These are phyloP conservation scores for Potentilla sterilis DNA, from an alignment of 306 rosid species.

Conservation along the genomic window DNA sequence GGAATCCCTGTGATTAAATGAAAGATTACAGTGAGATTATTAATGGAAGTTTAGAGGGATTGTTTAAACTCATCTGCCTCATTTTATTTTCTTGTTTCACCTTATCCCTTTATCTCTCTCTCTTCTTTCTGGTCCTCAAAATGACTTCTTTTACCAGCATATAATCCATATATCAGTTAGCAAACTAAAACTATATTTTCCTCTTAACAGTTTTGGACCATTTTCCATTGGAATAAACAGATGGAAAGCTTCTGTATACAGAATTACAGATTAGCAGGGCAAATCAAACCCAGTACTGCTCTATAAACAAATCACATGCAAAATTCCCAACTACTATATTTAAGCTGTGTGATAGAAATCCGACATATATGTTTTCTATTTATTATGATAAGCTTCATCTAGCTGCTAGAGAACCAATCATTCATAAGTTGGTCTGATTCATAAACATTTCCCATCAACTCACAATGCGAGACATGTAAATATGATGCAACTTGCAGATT, in stretches of 20 bases:
- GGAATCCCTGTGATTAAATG: slow-evolving; percentile 19
- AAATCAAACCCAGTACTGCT: not conserved
- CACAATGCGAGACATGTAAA: not conserved
- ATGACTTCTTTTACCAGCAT: not conserved
- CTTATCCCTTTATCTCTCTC: not conserved
- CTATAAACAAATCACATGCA: not conserved
- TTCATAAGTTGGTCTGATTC: not conserved
- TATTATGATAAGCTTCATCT: not conserved
- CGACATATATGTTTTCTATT: not conserved
- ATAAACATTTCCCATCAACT: not conserved
- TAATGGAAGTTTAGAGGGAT: slow-evolving; percentile 9
- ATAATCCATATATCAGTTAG: not conserved
- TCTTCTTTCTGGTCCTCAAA: slow-evolving; percentile 13
- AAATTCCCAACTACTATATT: slow-evolving; percentile 1
- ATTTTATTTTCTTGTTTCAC: not conserved
- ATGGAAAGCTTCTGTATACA: not conserved
- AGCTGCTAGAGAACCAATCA: not conserved
- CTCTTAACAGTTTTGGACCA: not conserved
- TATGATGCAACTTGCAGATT: not conserved
- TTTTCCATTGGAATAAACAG: not conserved
- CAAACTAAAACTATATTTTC: not conserved
- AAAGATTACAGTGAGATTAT: slow-evolving; percentile 20
- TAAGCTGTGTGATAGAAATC: not conserved
- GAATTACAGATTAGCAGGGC: not conserved
- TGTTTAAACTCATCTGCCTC: not conserved